phyloP scores from a whole-genome alignment of 805 yeast genomes.

The Maudiozyma bulderi region DNA sequence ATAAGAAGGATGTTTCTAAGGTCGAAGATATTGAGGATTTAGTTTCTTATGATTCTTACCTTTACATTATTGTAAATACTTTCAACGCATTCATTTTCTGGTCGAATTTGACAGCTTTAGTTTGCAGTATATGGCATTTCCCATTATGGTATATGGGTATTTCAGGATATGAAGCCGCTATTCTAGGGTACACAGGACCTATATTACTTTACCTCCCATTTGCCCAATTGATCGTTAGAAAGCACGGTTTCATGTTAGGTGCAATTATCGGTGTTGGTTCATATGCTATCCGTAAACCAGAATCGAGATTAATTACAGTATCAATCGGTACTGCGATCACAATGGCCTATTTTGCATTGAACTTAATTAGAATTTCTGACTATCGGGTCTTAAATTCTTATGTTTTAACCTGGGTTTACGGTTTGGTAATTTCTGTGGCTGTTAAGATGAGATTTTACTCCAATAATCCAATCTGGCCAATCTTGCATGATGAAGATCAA shows the following conservation, averaged over 20 bases:
- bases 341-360: constrained; percentile 48
- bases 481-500: constrained; percentile 75
- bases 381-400: constrained; percentile 13
- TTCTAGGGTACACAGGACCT: constrained; percentile 52
- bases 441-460: constrained; percentile 69
- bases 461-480: constrained; percentile 95
- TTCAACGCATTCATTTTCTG: constrained; percentile 73
- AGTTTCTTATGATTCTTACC: constrained; percentile 15
- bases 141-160: constrained; percentile 98
- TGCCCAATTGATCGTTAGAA: constrained; percentile 18
- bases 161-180: constrained; percentile 80
- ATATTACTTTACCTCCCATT: constrained; percentile 41
- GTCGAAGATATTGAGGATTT: not conserved
- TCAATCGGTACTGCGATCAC: constrained; percentile 61
- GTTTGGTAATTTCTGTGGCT: constrained; percentile 63
- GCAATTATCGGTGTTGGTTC: constrained; percentile 69
- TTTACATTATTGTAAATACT: constrained; percentile 30
- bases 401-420: constrained; percentile 34
- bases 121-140: constrained; percentile 89
- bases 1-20: not conserved
- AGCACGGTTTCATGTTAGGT: constrained; percentile 33
- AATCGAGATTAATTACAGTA: constrained; percentile 51
- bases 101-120: constrained; percentile 73
- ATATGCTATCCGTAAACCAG: constrained; percentile 59
- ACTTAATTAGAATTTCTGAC: constrained; percentile 36